These are phyloP conservation scores for Coniferiporia weirii DNA, from an alignment of 1,284 basidiomycete species.

Conservation along the genomic window DNA sequence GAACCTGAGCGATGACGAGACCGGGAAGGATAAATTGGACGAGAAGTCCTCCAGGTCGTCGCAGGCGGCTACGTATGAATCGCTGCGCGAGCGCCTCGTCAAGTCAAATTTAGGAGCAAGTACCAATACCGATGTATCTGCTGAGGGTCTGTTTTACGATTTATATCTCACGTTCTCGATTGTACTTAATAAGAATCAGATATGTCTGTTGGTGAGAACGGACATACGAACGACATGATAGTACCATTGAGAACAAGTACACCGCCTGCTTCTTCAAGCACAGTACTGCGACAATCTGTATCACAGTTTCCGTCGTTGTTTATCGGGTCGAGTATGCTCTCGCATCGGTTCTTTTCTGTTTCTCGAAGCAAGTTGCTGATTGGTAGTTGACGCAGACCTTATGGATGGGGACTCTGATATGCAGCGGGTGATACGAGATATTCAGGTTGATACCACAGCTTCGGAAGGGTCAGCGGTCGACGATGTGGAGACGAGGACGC, in stretches of 20 bases:
- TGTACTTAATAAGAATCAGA: background rate
- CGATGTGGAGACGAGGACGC: background rate
- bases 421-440: slow-evolving; percentile 56
- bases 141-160: background rate
- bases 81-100: slow-evolving; percentile 43
- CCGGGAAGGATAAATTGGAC: slow-evolving; percentile 34
- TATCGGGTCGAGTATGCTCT: slow-evolving; percentile 45
- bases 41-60: slow-evolving; percentile 33
- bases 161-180: background rate
- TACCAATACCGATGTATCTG: slow-evolving; percentile 21
- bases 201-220: slow-evolving; percentile 3
- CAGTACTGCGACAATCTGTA: slow-evolving; percentile 48
- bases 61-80: slow-evolving; percentile 43
- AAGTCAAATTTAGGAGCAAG: slow-evolving; percentile 32
- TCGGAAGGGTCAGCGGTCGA: slow-evolving; percentile 1
- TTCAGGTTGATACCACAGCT: slow-evolving; percentile 38
- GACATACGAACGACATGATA: background rate
- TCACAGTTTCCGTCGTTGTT: slow-evolving; percentile 33
- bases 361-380: background rate
- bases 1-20: slow-evolving; percentile 66
- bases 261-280: slow-evolving; percentile 46
- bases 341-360: background rate
- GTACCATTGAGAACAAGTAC: slow-evolving; percentile 26
- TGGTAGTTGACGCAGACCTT: slow-evolving; percentile 43
- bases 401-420: slow-evolving; percentile 70